A percentile compares a stretch with the other conserved stretches of the same genome.
Conservation (phyloP, 2,329 filamentous ascomycete genomes). For the Cercospora nicotianae region DNA sequence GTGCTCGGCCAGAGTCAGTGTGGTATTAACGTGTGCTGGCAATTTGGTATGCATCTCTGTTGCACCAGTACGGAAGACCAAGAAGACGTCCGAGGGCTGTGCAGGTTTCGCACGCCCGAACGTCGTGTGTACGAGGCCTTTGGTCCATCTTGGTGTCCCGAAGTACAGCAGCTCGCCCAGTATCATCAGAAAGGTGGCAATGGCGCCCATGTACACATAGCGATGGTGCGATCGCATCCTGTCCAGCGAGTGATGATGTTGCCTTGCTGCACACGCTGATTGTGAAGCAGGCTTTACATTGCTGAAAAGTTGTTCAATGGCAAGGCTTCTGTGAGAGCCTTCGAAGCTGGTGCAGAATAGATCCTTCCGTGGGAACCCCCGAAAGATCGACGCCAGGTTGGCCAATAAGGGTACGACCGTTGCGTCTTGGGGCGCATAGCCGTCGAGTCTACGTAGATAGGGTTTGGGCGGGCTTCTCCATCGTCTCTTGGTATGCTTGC, state of each 20-base stretch:
- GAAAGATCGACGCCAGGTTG: background rate
- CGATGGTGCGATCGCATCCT: background rate
- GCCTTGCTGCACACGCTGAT: background rate
- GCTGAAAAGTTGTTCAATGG: background rate
- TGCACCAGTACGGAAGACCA: conserved; percentile 61
- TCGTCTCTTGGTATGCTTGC: background rate
- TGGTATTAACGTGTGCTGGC: conserved; percentile 55
- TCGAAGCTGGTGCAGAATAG: background rate
- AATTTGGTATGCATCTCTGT: conserved; percentile 58
- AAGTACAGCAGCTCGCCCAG: background rate
- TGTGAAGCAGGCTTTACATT: background rate
- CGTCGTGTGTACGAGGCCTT: background rate
- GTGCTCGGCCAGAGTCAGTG: conserved; percentile 28
- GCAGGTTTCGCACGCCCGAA: background rate
- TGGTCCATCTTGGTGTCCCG: background rate
- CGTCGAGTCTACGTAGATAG: background rate
- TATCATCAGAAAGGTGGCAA: background rate
- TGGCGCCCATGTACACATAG: background rate
- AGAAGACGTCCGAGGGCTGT: conserved; percentile 48
- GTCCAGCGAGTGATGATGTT: background rate
- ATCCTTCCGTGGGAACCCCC: background rate
- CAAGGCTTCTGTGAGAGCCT: background rate
- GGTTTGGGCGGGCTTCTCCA: background rate
- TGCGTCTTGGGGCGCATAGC: background rate
- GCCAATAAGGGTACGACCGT: background rate